These are phyloP conservation scores for Xerocomus brunneocitrinus DNA, from an alignment of 768 basidiomycete genomes.

Conservation along the genomic window DNA sequence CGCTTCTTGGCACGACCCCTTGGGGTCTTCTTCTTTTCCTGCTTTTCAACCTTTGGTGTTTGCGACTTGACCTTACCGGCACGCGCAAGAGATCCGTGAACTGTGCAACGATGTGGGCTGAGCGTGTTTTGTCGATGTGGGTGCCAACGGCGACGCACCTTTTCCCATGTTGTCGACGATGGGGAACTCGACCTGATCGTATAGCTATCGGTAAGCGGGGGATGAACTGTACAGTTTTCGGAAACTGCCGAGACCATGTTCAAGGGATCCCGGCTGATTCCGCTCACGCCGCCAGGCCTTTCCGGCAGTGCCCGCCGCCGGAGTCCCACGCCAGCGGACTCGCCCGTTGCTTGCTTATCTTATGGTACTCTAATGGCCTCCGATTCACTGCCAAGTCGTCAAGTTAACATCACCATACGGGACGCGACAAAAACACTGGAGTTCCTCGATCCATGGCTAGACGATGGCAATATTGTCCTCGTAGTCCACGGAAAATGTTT, in stretches of 20 bases:
- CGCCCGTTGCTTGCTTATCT: too few species aligned
- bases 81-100: conserved; percentile 99
- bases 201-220: conserved; percentile 20
- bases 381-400: neutral
- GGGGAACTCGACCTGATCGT: conserved; percentile 32
- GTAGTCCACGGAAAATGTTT: conserved; percentile 23
- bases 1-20: conserved; percentile 99
- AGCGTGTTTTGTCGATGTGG: neutral
- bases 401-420: neutral
- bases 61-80: conserved; percentile 99
- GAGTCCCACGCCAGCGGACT: too few species aligned
- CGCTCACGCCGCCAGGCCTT: too few species aligned
- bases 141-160: conserved; percentile 39
- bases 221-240: conserved; percentile 44
- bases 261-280: too few species aligned
- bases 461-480: conserved; percentile 32
- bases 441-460: neutral
- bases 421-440: neutral
- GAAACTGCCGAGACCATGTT: conserved; percentile 10
- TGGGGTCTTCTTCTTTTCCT: conserved; percentile 98
- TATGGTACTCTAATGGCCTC: neutral
- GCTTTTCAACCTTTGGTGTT: conserved; percentile 95
- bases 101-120: conserved; percentile 35
- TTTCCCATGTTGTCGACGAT: conserved; percentile 71
- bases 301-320: too few species aligned